phyloP scores from a whole-genome alignment of 2,329 filamentous ascomycete species.

The Xylaria sp. region DNA sequence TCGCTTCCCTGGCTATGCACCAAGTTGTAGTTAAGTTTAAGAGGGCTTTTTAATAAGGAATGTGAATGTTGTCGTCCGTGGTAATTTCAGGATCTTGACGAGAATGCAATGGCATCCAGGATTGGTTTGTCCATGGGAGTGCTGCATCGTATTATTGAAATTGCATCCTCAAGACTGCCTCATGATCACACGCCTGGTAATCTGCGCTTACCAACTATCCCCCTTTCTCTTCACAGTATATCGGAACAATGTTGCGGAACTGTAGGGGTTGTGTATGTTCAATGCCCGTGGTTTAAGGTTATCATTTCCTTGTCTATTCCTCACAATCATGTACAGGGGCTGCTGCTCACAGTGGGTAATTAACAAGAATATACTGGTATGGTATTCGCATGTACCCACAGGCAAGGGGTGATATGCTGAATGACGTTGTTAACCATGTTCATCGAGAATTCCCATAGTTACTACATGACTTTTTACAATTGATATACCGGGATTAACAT shows the following conservation, averaged over 20 bases:
- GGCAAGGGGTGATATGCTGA: not conserved
- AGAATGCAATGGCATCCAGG: not conserved
- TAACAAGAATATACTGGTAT: not conserved
- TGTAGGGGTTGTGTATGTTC: not conserved
- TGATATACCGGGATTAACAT: not conserved
- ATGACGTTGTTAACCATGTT: not conserved
- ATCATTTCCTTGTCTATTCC: conserved; percentile 1
- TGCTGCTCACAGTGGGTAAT: not conserved
- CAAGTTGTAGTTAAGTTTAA: not conserved
- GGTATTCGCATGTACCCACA: not conserved
- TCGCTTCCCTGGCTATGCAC: not conserved
- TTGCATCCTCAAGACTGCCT: conserved; percentile 8
- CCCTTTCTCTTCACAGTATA: not conserved
- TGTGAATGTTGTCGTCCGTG: not conserved
- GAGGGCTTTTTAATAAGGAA: not conserved
- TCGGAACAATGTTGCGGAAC: not conserved
- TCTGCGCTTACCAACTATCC: not conserved
- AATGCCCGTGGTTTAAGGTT: conserved; percentile 8
- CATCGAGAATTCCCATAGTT: not conserved
- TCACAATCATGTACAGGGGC: not conserved
- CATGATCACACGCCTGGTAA: not conserved
- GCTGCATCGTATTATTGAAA: not conserved
- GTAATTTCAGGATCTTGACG: not conserved
- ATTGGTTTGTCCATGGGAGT: not conserved
- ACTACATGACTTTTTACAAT: no score